phyloP scores from a whole-genome alignment of 75 land plant species.

The Pseudotsuga menziesii region DNA sequence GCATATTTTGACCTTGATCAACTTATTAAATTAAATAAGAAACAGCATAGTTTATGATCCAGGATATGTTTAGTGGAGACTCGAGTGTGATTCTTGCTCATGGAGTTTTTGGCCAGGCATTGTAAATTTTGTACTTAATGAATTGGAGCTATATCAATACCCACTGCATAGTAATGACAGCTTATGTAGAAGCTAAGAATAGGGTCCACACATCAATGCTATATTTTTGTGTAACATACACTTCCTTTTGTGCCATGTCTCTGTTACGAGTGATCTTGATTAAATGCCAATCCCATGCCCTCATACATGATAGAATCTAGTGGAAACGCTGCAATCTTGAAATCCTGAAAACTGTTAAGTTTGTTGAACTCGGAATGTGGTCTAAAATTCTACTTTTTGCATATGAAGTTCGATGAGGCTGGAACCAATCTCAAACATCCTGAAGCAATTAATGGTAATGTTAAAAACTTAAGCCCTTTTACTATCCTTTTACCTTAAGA shows the following conservation, averaged over 20 bases:
- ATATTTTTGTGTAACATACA: not conserved
- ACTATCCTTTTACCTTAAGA: too few relatives aligned
- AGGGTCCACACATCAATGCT: not conserved
- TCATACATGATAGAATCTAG: too few relatives aligned
- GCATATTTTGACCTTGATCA: too few relatives aligned
- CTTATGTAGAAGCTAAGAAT: not conserved
- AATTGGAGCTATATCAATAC: not conserved
- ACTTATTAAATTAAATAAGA: not conserved
- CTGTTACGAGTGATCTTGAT: not conserved
- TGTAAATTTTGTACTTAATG: not conserved
- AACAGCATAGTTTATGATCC: not conserved
- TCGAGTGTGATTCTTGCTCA: not conserved
- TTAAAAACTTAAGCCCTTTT: too few relatives aligned
- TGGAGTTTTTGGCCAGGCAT: not conserved
- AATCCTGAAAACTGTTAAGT: too few relatives aligned
- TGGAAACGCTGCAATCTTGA: too few relatives aligned
- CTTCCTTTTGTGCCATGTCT: not conserved
- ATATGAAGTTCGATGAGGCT: too few relatives aligned
- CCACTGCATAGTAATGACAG: not conserved
- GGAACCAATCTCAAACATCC: too few relatives aligned
- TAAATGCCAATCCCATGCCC: too few relatives aligned
- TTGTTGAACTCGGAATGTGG: too few relatives aligned
- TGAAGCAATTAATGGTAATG: too few relatives aligned
- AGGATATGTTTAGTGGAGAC: not conserved
- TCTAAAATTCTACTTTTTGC: too few relatives aligned